Base-by-base conservation (phyloP, 2,329 filamentous ascomycete genomes). In the Monosporascus ibericus region DNA sequence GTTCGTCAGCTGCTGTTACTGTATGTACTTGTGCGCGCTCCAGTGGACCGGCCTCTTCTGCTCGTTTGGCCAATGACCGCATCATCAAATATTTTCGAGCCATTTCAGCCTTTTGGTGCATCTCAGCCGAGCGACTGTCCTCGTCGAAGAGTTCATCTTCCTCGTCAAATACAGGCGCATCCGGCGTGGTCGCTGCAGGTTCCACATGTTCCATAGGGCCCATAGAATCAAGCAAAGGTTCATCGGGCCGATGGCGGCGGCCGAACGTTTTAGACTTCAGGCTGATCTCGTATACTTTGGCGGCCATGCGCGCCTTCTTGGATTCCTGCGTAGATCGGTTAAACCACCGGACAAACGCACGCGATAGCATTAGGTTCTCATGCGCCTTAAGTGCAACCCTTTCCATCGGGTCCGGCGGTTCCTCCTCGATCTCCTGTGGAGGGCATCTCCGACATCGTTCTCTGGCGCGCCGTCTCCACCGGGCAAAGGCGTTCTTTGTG, bases 201-300 rank as follows among this genome's bases (percentile, higher is more conserved):
- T 27, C 42, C 11, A 18, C 8, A 46, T 3, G n/a, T 46, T 46
- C 42, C 7, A n/a, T 11, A 25, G 24, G n/a, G 8, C 20, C 6
- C 11, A 24, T 46, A 18, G 18, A 20, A 46, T 46, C 42, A 14
- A 46, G n/a, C 7, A 46, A 6, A 5, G 42, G 7, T 14, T 46
- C 42, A 3, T 46, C 15, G 44, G 49, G 24, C 48, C 50, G 44
- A 52, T 25, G 37, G 6, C 56, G 47, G 15, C 56, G n/a, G 20
- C 63, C 65, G 40, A 68, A 60, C 39, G 59, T 60, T 49, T 61
- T 65, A 6, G 61, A 60, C 51, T 68, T 67, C 20, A 68, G 55
- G 48, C 52, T 63, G 58, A 63, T 60, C 53, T 67, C 64, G 44
- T 66, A 65, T 17, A 60, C 58, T 38, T 59, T 61, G 7, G 57